Percentiles rank a stretch among this genome's conserved stretches.
These are phyloP conservation scores for Citrullus mucosospermus DNA, from an alignment of 306 rosid species.

Conservation along the genomic window DNA sequence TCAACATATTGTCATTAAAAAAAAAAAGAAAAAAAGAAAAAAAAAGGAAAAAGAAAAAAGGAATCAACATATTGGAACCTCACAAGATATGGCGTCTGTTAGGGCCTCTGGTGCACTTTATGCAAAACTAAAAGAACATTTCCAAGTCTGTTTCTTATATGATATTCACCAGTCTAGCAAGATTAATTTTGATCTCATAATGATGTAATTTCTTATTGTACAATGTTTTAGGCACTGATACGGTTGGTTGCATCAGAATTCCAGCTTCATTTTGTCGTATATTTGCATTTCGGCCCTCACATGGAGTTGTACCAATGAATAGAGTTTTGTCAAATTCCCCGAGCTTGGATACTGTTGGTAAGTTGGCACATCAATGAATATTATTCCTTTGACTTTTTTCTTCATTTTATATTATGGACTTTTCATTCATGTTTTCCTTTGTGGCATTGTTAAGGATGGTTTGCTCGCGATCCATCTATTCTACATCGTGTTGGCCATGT, in stretches of 20 bases:
- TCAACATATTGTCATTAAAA: background rate
- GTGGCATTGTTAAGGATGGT: conserved; percentile 43
- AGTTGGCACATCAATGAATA: conserved; percentile 10
- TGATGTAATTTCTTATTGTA: background rate
- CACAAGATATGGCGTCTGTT: background rate
- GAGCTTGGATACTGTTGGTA: conserved; percentile 78
- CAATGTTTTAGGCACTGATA: conserved; percentile 55
- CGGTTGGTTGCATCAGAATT: conserved; percentile 69
- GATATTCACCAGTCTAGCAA: background rate
- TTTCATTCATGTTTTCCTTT: conserved; percentile 3
- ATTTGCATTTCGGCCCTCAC: conserved; percentile 72
- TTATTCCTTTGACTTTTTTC: background rate
- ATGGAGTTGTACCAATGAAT: conserved; percentile 50
- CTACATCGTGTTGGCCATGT: conserved; percentile 62
- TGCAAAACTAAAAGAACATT: background rate
- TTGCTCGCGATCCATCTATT: conserved; percentile 61
- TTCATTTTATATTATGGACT: background rate
- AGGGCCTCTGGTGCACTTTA: background rate
- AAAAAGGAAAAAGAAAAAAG: no score
- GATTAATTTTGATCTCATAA: background rate
- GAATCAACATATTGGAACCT: background rate
- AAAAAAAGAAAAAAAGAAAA: no score
- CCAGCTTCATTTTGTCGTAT: conserved; percentile 76
- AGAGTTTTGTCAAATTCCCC: conserved; percentile 69
- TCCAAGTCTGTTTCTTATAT: background rate